These are phyloP conservation scores for Wickerhamomyces rabaulensis DNA, from an alignment of 805 yeast species.

Conservation along the genomic window DNA sequence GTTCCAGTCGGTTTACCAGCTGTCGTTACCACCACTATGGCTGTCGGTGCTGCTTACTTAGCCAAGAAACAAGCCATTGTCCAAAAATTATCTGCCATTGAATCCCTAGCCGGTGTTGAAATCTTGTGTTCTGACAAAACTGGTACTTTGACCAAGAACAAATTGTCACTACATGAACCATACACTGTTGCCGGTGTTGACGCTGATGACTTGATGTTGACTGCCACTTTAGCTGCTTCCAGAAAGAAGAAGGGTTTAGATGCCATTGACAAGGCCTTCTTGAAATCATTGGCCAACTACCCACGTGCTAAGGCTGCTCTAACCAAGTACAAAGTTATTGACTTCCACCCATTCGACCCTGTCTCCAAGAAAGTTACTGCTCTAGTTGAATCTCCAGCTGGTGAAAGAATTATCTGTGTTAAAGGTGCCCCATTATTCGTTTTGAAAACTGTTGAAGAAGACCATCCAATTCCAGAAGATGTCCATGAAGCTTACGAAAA, in stretches of 20 bases:
- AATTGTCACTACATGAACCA: conserved; percentile 92
- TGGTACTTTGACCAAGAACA: conserved; percentile 97
- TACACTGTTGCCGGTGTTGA: conserved; percentile 97
- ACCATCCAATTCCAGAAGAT: conserved; percentile 93
- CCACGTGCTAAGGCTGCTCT: conserved; percentile 92
- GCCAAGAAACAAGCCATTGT: conserved; percentile 97
- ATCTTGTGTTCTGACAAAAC: conserved; percentile 97
- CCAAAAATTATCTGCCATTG: conserved; percentile 94
- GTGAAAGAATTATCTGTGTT: conserved; percentile 92
- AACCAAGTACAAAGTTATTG: conserved; percentile 89
- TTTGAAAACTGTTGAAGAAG: conserved; percentile 93
- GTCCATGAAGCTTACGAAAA: conserved; percentile 91
- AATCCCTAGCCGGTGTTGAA: conserved; percentile 96
- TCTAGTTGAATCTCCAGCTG: conserved; percentile 91
- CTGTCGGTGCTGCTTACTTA: conserved; percentile 98
- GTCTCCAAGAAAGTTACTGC: conserved; percentile 96
- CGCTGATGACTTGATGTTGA: conserved; percentile 92
- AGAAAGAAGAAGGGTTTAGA: conserved; percentile 98
- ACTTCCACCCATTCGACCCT: conserved; percentile 97
- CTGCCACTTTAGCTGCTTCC: conserved; percentile 96
- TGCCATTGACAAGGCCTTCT: conserved; percentile 95
- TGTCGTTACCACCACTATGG: conserved; percentile 98
- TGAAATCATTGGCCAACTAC: conserved; percentile 80
- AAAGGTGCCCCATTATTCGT: conserved; percentile 98
- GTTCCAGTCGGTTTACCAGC: conserved; percentile 99